Base-by-base conservation (phyloP, 2,329 filamentous ascomycete genomes). In the Penicillium sp. region DNA sequence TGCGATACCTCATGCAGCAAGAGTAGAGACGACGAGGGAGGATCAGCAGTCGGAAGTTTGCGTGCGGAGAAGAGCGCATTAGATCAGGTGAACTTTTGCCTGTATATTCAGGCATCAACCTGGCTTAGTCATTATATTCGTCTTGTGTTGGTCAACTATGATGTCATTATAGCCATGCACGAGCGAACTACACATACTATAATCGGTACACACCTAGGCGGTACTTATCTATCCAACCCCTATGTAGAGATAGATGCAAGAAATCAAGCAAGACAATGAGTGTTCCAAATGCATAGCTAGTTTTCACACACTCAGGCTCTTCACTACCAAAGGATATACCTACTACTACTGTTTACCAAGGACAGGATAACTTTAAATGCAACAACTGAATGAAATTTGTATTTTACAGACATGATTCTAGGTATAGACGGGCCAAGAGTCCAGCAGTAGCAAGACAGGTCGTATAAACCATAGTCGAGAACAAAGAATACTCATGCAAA, bases 341-440 rank as follows among this genome's bases (percentile, higher is more conserved):
- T 31, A 19, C 4, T 23, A 42, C n/a, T 23, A 42, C n/a, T 19
- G 10, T 42, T 23, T 23, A 23, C 37, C 14, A n/a, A 8, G 16
- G 31, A 33, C 13, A 14, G 31, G 6, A 52, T 16, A 1, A 35
- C 7, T 26, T 47, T 14, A 47, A 46, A 29, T 29, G 35, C 54
- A 49, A 46, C 52, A 55, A 61, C 45, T 55, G 50, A 59, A 62
- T 57, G 53, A 55, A 55, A 60, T 59, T 62, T 66, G 60, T 64
- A 67, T 67, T 67, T 67, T 67, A 67, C 63, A 67, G 59, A 53
- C 35, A 58, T 52, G 57, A 59, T 66, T 66, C 65, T 65, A 70
- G 64, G 67, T 68, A 67, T 72, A 67, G 60, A 67, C 63, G 60
- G 46, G 50, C 45, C 56, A 33, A 52, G 50, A 55, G 51, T 59